Evolutionary conservation across 345 rosid species (phyloP), one percentile per base, ranked within the genome.

Genomic region (Lenwebbia sp.): DNA sequence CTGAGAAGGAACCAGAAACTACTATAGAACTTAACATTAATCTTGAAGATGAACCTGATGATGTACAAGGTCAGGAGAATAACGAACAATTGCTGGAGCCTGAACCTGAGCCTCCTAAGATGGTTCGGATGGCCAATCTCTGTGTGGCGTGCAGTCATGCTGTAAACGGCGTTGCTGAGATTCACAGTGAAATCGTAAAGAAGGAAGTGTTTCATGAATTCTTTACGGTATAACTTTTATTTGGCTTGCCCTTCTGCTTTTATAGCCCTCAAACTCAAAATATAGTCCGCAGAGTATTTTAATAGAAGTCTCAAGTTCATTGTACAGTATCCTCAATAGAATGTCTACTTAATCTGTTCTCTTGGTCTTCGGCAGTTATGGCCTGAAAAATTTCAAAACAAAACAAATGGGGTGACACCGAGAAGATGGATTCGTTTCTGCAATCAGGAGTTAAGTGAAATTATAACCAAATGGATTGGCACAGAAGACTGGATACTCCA

Each of bases 391-490:
- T 92, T 93, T 86, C 93, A 90, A 82, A 93, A 93, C 78, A 93
- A 93, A 86, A 93, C 95, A 54, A 91, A 92, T 86, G 95, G 93
- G 57, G 93, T 91, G 88, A 93, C 95, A 37, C 93, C 93, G 17
- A 89, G 93, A 85, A 93, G 92, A 88, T 93, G 95, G 93, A 91
- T 93, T 54, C 88, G 81, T 44, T 93, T 91, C 65, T 92, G 93
- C 90, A 92, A 93, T 86, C 91, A 92, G 10, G 90, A 83, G 47
- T 90, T 93, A 5, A 88, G 93, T 82, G 76, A 88, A 56, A 87
- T 91, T 84, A 86, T 93, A 86, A 90, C 90, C 17, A 88, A 88
- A 81, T 93, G 94, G 92, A 93, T 87, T 83, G 91, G 93, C 54
- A 89, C 90, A 37, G 93, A 90, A 84, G 91, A 91, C 33, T 93